Base-by-base conservation (phyloP, 1,284 basidiomycete species). In the Moniliophthora roreri region DNA sequence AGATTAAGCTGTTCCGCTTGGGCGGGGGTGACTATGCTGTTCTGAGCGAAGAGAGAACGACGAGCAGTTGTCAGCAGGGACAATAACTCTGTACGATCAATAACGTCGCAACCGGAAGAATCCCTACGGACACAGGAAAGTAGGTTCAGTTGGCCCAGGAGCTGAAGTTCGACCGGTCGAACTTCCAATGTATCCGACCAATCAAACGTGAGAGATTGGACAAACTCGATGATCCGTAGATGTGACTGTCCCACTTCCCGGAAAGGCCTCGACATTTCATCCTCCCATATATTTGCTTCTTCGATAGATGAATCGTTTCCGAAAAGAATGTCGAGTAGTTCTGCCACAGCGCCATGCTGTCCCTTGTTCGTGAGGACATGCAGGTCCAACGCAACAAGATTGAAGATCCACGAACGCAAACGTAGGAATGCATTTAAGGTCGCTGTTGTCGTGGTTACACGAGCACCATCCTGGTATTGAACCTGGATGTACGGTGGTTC, bases 311-410 rank as follows among this genome's bases (percentile, higher is more conserved):
- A 76, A 46, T 85, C 81, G 15, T 78, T 83, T 10, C 85, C 85
- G 60, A 94, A 93, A 8, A 94, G 72, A 16, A 91, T 82, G 23
- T 86, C 80, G 5, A 95, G 70, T 10, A 95, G 75, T 50, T 87
- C 85, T 2, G 81, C 74, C 0, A 90, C 84, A 0, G 84, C 82
- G 60, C 87, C 88, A 61, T 79, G 72, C 51, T 90, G 88, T 0
- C 85, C 86, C 60, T 87, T 88, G 61, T 83, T 87, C 4, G 91
- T 89, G 51, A 96, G 79, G 15, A 92, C 82, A 60, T 96, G 95
- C 11, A 98, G 74, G 65, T 99, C 97, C 23, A 99, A 77, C 0
- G 95, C 93, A 6, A 89, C 86, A 21, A 92, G 81, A 57, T 96
- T 89, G 53, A 98, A 81, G 21, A 98, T 82, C 71, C 87, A 91